These are phyloP conservation scores for Ilyonectria destructans DNA, from an alignment of 2,329 filamentous ascomycete genomes.

Conservation along the genomic window DNA sequence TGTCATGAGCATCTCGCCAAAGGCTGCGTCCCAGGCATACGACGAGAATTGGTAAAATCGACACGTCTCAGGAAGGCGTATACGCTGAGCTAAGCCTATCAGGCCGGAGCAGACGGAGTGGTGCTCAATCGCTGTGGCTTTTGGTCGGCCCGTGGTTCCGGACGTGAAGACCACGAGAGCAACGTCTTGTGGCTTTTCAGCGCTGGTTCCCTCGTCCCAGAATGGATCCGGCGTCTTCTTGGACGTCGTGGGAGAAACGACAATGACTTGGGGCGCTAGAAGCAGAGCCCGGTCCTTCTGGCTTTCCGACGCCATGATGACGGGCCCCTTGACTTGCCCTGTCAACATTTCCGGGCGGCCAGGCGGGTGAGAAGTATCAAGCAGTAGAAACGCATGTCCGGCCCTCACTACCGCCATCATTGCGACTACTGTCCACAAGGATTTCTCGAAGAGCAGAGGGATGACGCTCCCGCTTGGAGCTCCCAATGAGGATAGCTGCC, in stretches of 20 bases:
- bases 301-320: constrained; percentile 7
- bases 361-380: constrained; percentile 7
- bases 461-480: constrained; percentile 1
- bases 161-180: constrained; percentile 5
- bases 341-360: constrained; percentile 6
- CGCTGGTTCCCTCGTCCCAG: constrained; percentile 3
- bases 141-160: constrained; percentile 1
- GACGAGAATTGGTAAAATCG: constrained; percentile 6
- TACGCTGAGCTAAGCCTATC: constrained; percentile 4
- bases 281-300: constrained; percentile 5
- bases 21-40: constrained; percentile 6
- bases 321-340: constrained; percentile 5
- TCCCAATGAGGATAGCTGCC: not conserved
- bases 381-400: constrained; percentile 2
- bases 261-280: constrained; percentile 7
- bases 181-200: constrained; percentile 1
- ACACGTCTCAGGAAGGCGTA: not conserved
- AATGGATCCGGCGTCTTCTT: constrained; percentile 1
- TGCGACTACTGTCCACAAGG: constrained; percentile 1
- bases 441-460: constrained; percentile 7
- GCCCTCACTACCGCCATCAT: constrained; percentile 2
- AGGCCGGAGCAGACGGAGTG: constrained; percentile 6
- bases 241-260: constrained; percentile 3
- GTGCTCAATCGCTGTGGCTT: constrained; percentile 5
- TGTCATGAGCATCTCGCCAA: constrained; percentile 5